Evolutionary conservation across 495 filamentous ascomycete species (phyloP).

Genomic region (Aspergillus campestris): DNA sequence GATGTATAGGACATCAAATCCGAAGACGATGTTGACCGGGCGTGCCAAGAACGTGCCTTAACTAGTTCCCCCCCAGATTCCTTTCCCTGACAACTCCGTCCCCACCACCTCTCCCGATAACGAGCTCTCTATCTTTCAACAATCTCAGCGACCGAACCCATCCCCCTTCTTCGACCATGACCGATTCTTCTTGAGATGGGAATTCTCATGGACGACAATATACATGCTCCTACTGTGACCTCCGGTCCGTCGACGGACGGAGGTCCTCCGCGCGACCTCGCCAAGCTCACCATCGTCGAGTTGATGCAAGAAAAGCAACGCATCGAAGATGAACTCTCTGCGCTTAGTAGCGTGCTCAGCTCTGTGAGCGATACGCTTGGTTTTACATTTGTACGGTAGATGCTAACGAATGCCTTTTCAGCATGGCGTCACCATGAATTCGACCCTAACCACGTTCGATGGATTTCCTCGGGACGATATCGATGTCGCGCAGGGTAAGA

Average conservation of each 20-base stretch:
- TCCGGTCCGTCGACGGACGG: slow-evolving; percentile 58
- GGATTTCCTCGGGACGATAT: slow-evolving; percentile 91
- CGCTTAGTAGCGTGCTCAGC: slow-evolving; percentile 74
- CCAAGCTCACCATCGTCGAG: slow-evolving; percentile 52
- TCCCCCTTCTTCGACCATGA: slow-evolving; percentile 1
- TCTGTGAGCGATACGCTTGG: slow-evolving; percentile 51
- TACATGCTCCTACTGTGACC: slow-evolving; percentile 67
- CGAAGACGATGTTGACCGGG: too few species aligned
- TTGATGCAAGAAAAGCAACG: slow-evolving; percentile 68
- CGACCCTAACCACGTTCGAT: slow-evolving; percentile 77
- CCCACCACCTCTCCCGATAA: too few species aligned
- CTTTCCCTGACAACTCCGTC: too few species aligned
- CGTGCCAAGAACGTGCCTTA: too few species aligned
- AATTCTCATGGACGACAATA: slow-evolving; percentile 53
- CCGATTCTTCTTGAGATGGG: slow-evolving; percentile 25
- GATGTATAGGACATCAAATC: too few species aligned
- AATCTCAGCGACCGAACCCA: too few species aligned
- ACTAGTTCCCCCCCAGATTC: too few species aligned
- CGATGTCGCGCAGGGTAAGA: slow-evolving; percentile 86
- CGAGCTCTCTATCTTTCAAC: too few species aligned
- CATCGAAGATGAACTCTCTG: slow-evolving; percentile 76
- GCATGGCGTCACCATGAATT: slow-evolving; percentile 93
- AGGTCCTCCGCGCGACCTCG: slow-evolving; percentile 42
- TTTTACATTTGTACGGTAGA: background rate
- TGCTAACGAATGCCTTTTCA: slow-evolving; percentile 27